These are phyloP conservation scores for Hanseniaspora occidentalis DNA, from an alignment of 805 yeast genomes.

Conservation along the genomic window DNA sequence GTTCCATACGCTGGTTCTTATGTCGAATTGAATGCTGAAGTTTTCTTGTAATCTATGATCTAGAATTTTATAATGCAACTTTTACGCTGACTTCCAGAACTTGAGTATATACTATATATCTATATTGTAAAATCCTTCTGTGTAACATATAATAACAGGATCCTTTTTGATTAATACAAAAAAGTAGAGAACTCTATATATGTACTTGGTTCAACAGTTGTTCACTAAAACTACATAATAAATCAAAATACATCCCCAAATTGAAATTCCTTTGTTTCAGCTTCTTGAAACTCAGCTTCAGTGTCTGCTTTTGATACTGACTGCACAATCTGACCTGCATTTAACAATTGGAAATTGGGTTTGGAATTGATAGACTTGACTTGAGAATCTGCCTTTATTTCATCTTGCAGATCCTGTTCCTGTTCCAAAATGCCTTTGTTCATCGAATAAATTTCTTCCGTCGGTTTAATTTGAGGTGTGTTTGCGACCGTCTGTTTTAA, in stretches of 20 bases:
- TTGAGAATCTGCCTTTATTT: too few species aligned
- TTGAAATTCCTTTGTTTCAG: constrained; percentile 11
- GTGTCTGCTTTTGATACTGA: constrained; percentile 18
- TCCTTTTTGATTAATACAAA: too few species aligned
- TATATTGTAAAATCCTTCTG: too few species aligned
- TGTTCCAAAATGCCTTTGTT: too few species aligned
- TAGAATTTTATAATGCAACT: too few species aligned
- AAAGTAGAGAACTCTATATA: too few species aligned
- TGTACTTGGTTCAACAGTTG: too few species aligned
- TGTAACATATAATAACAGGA: too few species aligned
- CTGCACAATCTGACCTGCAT: constrained; percentile 16
- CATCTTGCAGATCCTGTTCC: too few species aligned
- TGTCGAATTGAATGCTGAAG: constrained; percentile 83
- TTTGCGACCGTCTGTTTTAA: constrained; percentile 8
- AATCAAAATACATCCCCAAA: constrained; percentile 21
- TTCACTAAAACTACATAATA: too few species aligned
- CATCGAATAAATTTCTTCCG: constrained; percentile 4
- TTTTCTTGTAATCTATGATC: constrained; percentile 43
- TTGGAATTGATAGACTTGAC: constrained; percentile 1
- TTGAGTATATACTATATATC: too few species aligned
- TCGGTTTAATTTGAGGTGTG: constrained; percentile 4
- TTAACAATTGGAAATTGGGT: constrained; percentile 14
- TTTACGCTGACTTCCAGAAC: too few species aligned
- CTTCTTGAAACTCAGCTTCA: constrained; percentile 15
- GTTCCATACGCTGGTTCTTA: constrained; percentile 87